Base-by-base conservation (phyloP, 495 filamentous ascomycete species). In the Bathelium albidoporum region DNA sequence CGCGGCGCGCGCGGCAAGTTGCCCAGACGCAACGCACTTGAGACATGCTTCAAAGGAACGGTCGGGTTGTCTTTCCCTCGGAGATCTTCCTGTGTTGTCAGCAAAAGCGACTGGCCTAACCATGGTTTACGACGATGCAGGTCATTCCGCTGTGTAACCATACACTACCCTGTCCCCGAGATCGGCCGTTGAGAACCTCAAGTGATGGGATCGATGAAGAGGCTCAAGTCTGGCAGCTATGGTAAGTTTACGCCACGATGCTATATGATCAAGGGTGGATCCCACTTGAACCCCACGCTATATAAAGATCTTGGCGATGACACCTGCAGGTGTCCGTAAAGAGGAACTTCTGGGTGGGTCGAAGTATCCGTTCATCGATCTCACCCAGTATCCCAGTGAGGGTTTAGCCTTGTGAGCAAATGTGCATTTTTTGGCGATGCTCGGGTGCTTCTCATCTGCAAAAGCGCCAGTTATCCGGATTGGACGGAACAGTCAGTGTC, bases 1-100 rank as follows among this genome's bases (percentile, higher is more conserved):
- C 10, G 49, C 29, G 49, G 24, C 49, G 49, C 49, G 49, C 49
- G 49, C 24, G 11, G 49, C 49, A 55, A 55, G 9, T 28, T 9
- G 12, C 14, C 44, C 16, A 20, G 20, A 26, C 12, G 49, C 49
- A 29, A 55, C 49, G 2, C 7, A 55, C 49, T 55, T 55, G 49
- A 55, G 49, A 55, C 49, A 55, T 55, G 24, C 49, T 55, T 26
- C 22, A 16, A 55, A 29, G 16, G 49, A 55, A 55, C 44, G 44
- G 44, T 49, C 44, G 49, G 49, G 24, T 55, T 55, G 22, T 9
- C 49, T 29, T 55, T 55, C 49, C 49, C 22, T 20, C 22, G 14
- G 44, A 20, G 22, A 49, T 16, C n/a, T 16, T 55, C 44, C 18
- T 20, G 44, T 5, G 44, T 22, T 20, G 9, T 49, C 44, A 28